Base-by-base conservation (phyloP, 768 basidiomycete species). In the Termitomyces sp. region DNA sequence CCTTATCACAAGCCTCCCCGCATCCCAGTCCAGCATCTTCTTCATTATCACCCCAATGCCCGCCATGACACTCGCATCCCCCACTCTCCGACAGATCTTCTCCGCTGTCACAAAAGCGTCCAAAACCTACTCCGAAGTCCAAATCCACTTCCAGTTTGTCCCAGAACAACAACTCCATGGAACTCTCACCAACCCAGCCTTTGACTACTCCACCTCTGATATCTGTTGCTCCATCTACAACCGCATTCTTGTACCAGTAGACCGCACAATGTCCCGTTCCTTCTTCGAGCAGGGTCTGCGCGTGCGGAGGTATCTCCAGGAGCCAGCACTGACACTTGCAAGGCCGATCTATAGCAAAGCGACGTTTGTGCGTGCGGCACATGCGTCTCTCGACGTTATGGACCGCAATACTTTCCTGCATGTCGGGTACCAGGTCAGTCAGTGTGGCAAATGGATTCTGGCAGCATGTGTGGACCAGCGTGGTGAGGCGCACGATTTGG, bases 381-480 rank as follows among this genome's bases (percentile, higher is more conserved):
- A 73, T 55, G 63, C 79, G 10, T 68, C 76, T 5, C 67, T 81
- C 42, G 78, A 78, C 51, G 80, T 81, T 18, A 57, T 79, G 58
- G 77, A 81, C 65, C 69, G 76, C 2, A 57, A 70, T 34, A 85
- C 82, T 1, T 71, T 93, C 53, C 72, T 95, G 44, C 93, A 95
- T 67, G 79, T 93, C 39, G 93, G 84, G 2, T 95, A 95, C 68
- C 77, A 73, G 40, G 59, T 88, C 2, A 86, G 87, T 12, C 63
- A 68, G 5, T 89, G 87, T 57, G 81, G 86, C 10, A 88, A 87
- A 68, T 94, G 92, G 93, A 76, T 93, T 6, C 67, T 91, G 18
- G 83, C 84, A n/a, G 77, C 83, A 32, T 88, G 86, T 64, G 74
- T 89, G 6, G 93, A 95, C 66, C 84, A 93, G 67, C 78, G 87